Conservation (phyloP, 176 grass and related monocot genomes). For the Cenchrus purpureus region DNA sequence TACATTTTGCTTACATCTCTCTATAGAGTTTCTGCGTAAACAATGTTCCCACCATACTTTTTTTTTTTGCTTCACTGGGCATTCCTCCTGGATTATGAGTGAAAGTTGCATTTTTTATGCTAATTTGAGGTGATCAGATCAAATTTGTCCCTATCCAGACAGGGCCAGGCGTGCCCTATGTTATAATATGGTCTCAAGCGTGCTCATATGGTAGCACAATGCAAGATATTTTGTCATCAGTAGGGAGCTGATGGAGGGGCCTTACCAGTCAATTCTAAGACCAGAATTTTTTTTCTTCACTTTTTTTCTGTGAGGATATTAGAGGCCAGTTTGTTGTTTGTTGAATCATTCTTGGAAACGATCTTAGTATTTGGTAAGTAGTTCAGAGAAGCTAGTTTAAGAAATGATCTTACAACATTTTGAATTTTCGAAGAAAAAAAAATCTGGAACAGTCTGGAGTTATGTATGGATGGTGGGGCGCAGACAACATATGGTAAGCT, state of each 20-base stretch:
- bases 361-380: neutral
- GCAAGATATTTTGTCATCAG: neutral
- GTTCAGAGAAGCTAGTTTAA: neutral
- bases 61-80: neutral
- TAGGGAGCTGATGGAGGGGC: neutral
- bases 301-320: neutral
- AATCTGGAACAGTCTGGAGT: neutral
- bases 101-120: neutral
- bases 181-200: neutral
- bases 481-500: neutral
- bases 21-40: neutral
- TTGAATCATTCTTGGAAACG: neutral
- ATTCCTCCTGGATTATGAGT: neutral
- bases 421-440: neutral
- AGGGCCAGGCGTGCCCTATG: neutral
- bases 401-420: neutral
- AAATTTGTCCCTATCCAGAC: neutral
- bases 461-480: neutral
- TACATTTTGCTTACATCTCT: neutral
- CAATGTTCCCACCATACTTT: neutral
- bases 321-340: neutral
- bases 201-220: neutral
- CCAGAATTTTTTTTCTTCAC: neutral
- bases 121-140: neutral
- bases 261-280: neutral